Base-by-base conservation (phyloP, 768 basidiomycete species). In the Xerocomus brunneocitrinus region DNA sequence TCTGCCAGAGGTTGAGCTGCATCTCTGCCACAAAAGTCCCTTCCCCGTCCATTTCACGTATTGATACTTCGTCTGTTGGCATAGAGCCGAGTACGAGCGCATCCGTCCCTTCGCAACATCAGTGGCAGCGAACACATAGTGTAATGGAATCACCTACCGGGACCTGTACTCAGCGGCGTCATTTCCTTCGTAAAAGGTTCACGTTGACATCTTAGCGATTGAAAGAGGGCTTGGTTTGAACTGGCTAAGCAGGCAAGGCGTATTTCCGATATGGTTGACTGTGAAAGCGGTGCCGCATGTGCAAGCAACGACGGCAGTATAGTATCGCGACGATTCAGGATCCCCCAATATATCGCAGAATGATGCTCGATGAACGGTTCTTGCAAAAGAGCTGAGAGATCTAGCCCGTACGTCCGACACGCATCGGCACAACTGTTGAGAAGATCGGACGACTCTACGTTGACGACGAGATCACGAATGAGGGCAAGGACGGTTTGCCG, bases 311-410 rank as follows among this genome's bases (percentile, higher is more conserved):
- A 76, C 19, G 81, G 66, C 4, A 87, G 57, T 24, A 79, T 62
- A 27, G 71, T 64, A 13, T 62, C 43, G 4, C 55, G 51, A 3
- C 76, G 78, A 52, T 85, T 86, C 24, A 89, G 69, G 57, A 89
- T 80, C 0, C 81, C 82, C 88, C 88, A 89, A 62, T 89, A 89
- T 3, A 89, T 58, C 0, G 85, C 82, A 0, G 82, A 81, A 59
- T 83, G 85, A 0, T 72, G 73, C 59, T 88, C 87, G 35, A 88
- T 80, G 8, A 73, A 80, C 28, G 68, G 76, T 42, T 87, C 81
- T 60, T 87, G 87, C 0, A 89, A 70, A 8, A 89, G 60, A 0
- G 71, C 54, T 0, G 82, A 74, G 35, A 88, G 70, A 4, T 78
- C 75, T 2, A 88, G 57, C 16, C 67, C 69, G 35, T 82, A 74